A percentile compares a stretch with the other conserved stretches of the same genome.
phyloP scores from a whole-genome alignment of 176 grass and related monocot genomes.

The Olyra latifolia region DNA sequence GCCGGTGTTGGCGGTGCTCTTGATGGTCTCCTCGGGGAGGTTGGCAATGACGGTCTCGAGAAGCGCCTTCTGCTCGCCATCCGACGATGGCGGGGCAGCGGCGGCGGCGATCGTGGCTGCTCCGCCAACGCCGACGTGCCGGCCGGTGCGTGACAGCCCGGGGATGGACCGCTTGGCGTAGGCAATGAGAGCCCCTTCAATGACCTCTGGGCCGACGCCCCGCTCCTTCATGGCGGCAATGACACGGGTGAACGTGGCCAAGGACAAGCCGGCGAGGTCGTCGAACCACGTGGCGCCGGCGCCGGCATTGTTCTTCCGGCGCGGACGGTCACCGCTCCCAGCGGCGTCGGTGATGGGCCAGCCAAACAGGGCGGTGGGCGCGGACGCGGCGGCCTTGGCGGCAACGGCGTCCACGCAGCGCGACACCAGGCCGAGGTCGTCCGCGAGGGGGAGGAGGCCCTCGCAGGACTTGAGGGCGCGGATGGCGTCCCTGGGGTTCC shows the following conservation, averaged over 20 bases:
- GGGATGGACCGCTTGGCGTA: constrained; percentile 92
- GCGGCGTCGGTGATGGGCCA: constrained; percentile 70
- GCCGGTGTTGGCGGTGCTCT: constrained; percentile 47
- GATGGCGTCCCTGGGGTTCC: constrained; percentile 76
- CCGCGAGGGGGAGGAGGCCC: constrained; percentile 61
- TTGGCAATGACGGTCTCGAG: constrained; percentile 86
- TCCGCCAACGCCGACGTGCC: constrained; percentile 38
- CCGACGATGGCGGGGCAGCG: constrained; percentile 14
- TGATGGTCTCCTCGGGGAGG: constrained; percentile 75
- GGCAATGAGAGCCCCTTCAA: constrained; percentile 79
- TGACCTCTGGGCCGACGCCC: constrained; percentile 64
- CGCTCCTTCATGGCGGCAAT: constrained; percentile 79
- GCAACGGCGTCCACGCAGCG: constrained; percentile 81
- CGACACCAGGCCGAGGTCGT: constrained; percentile 64
- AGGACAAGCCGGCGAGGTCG: constrained; percentile 70
- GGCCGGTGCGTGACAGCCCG: constrained; percentile 68
- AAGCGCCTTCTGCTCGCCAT: constrained; percentile 75
- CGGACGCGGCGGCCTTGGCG: constrained; percentile 58
- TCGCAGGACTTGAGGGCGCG: constrained; percentile 85
- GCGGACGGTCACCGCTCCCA: constrained; percentile 28
- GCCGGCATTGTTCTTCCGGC: constrained; percentile 40
- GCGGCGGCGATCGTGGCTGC: no score
- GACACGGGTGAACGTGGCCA: constrained; percentile 71
- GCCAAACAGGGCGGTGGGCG: constrained; percentile 76
- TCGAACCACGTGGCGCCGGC: constrained; percentile 60